Evolutionary conservation across 1,139 yeast species (phyloP), one percentile per base, ranked within the genome.

Genomic region (Saccharomyces hybrid): DNA sequence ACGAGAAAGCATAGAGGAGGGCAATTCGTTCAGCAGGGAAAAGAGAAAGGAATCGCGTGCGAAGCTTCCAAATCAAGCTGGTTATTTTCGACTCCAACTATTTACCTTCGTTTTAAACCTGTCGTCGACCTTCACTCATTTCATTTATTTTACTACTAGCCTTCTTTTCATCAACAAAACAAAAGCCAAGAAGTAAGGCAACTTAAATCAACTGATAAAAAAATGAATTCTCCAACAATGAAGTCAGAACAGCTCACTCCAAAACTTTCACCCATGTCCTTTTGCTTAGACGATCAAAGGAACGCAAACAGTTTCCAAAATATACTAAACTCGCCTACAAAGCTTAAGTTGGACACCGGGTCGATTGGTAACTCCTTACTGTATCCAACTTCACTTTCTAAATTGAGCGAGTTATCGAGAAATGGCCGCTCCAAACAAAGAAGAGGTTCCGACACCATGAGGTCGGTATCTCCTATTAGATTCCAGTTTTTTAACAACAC

Each of bases 341-440:
- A 63, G 50, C 48, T 64, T 42, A 63, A 62, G 81, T 3, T 98
- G 96, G 7, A 98, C 88, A 3, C 93, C 88, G 11, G 87, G 81
- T 9, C 97, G 97, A 9, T 50, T 34, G 95, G 91, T 54, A 90
- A 88, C 28, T 84, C 86, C 41, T 44, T 57, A 14, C 56, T 60
- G 44, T 66, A 65, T 42, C 56, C 69, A 34, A 67, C 71, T 3
- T 67, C 71, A 3, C 58, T 68, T 19, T 68, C 71, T 3, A 68
- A 68, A 51, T 56, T 68, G 47, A 64, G 63, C 48, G 67, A 63
- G 38, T 29, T 59, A 28, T 61, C 67, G 4, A 55, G 66, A 16
- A 56, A 61, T 8, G 64, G 64, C 14, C 55, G 64, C 14, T 56
- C 61, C 4, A 59, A 59, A 42, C 61, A 59, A 38, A 55, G 64